Percentiles rank a stretch among this genome's conserved stretches.
Evolutionary conservation across 306 rosid genomes (phyloP).

Genomic region (Fragaria iinumae): DNA sequence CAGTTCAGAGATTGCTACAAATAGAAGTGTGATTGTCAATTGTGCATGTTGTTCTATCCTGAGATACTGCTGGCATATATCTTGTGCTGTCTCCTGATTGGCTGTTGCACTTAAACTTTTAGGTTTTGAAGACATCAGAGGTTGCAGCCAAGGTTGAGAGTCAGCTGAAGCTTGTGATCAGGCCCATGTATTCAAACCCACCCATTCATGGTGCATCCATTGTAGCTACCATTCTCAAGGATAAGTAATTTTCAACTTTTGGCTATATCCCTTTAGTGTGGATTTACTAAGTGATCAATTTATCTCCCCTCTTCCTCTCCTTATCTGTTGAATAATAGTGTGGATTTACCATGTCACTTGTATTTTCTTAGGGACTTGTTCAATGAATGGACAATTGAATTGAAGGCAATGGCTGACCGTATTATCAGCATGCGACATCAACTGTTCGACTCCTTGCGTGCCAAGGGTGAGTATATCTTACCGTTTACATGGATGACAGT

Average conservation of each 20-base stretch:
- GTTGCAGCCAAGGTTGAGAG: conserved; percentile 89
- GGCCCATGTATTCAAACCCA: conserved; percentile 98
- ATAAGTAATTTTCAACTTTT: conserved; percentile 48
- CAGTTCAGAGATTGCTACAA: neutral
- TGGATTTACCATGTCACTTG: neutral
- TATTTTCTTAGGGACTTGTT: conserved; percentile 52
- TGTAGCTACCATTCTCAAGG: conserved; percentile 89
- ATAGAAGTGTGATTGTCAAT: neutral
- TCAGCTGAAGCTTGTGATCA: conserved; percentile 92
- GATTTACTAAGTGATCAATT: neutral
- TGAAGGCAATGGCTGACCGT: conserved; percentile 98
- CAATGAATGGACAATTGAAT: conserved; percentile 91
- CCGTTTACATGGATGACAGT: neutral
- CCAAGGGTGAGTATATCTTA: conserved; percentile 60
- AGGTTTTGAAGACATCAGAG: conserved; percentile 85
- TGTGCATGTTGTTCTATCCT: neutral
- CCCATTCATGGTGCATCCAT: conserved; percentile 99
- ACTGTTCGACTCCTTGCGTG: conserved; percentile 75
- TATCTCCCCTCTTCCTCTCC: no score
- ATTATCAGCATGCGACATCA: conserved; percentile 90
- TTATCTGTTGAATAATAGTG: neutral
- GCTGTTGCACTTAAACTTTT: conserved; percentile 2
- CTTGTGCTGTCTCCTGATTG: conserved; percentile 10
- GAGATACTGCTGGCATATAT: neutral
- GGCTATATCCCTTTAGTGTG: neutral